Percentiles rank a stretch among this genome's conserved stretches.
phyloP scores from a whole-genome alignment of 176 grass and related monocot species.

The Sorghum bicolor region DNA sequence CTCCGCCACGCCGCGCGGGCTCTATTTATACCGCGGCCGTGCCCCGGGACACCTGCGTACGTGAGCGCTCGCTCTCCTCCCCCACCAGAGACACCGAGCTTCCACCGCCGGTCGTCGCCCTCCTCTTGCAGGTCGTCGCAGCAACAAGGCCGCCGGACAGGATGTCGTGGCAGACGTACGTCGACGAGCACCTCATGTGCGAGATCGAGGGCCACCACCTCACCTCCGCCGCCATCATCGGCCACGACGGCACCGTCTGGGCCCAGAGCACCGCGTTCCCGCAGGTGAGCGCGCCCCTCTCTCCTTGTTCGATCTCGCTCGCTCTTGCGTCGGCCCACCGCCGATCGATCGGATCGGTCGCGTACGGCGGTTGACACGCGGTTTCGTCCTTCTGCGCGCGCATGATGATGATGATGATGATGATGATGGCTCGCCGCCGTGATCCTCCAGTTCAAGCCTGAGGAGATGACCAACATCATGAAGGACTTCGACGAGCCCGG shows the following conservation, averaged over 20 bases:
- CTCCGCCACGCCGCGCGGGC: background rate
- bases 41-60: background rate
- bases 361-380: background rate
- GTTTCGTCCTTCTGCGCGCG: background rate
- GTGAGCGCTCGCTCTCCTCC: background rate
- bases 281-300: background rate
- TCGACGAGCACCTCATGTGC: constrained; percentile 90
- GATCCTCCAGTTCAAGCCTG: constrained; percentile 55
- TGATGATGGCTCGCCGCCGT: too few species aligned
- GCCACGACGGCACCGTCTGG: constrained; percentile 72
- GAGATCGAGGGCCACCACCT: constrained; percentile 73
- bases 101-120: background rate
- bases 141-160: background rate
- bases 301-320: background rate
- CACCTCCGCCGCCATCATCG: constrained; percentile 73
- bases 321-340: background rate
- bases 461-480: constrained; percentile 68
- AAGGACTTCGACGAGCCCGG: constrained; percentile 94
- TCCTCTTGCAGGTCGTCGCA: too few species aligned
- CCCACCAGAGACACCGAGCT: background rate
- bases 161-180: constrained; percentile 87
- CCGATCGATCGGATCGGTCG: background rate
- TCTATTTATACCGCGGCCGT: constrained; percentile 25
- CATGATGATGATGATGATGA: too few species aligned
- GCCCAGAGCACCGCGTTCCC: constrained; percentile 61